Evolutionary conservation across 2,329 filamentous ascomycete genomes (phyloP).

Genomic region (Sclerotinia minor): DNA sequence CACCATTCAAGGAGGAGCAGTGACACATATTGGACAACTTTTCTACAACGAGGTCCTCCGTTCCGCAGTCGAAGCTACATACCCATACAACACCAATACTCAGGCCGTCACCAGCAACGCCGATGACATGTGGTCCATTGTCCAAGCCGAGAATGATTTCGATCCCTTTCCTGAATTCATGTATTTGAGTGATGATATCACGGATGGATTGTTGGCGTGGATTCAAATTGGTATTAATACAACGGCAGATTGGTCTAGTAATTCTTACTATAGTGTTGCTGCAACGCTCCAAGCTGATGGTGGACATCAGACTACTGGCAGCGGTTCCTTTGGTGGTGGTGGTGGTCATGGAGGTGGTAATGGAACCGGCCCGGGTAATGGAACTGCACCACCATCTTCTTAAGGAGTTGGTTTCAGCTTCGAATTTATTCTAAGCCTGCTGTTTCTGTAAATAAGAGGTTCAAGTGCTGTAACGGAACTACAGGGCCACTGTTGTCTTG

Average conservation of each 20-base stretch:
- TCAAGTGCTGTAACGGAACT: not conserved
- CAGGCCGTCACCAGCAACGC: constrained; percentile 50
- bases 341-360: not conserved
- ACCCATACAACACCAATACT: constrained; percentile 48
- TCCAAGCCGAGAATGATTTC: constrained; percentile 49
- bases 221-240: constrained; percentile 49
- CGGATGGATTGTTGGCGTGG: constrained; percentile 52
- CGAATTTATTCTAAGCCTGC: not conserved
- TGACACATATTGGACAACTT: constrained; percentile 57
- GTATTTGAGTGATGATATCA: constrained; percentile 50
- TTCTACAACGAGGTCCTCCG: constrained; percentile 60
- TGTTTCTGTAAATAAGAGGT: not conserved
- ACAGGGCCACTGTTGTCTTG: not conserved
- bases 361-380: not conserved
- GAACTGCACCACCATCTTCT: not conserved
- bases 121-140: constrained; percentile 48
- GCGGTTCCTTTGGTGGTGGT: not conserved
- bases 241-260: constrained; percentile 33
- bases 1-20: constrained; percentile 50
- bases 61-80: constrained; percentile 47
- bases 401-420: not conserved
- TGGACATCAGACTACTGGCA: not conserved
- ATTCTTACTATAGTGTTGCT: constrained; percentile 1
- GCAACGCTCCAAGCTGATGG: constrained; percentile 2
- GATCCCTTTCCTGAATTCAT: constrained; percentile 57